Conservation (phyloP, 192 early-diverging fungal genomes). For the Linnemannia exigua region DNA sequence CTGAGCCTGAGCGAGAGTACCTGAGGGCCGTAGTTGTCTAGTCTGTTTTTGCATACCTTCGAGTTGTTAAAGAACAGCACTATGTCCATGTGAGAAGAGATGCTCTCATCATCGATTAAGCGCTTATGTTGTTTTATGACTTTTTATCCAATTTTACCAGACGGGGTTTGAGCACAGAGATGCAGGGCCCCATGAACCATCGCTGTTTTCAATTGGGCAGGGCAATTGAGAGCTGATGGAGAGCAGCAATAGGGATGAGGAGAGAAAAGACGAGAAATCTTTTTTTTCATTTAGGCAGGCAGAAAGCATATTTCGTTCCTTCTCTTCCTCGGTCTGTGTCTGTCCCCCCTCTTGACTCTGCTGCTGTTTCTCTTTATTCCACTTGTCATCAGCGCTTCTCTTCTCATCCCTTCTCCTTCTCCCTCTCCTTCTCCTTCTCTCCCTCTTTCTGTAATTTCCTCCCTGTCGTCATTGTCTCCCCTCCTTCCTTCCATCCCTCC, state of each 20-base stretch:
- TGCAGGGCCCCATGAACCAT: background rate
- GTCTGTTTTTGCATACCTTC: background rate
- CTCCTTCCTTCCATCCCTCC: background rate
- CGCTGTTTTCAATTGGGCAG: background rate
- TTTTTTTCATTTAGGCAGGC: background rate
- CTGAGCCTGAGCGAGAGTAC: background rate
- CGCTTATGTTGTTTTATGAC: no score
- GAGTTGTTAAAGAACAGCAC: background rate
- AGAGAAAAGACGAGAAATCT: background rate
- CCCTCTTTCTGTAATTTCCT: background rate
- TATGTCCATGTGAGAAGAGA: background rate
- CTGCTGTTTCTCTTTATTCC: background rate
- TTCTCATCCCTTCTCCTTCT: background rate
- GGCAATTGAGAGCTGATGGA: conserved; percentile 4
- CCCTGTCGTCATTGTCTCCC: background rate
- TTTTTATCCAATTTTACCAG: background rate
- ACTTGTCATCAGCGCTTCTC: background rate
- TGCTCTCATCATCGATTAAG: conserved; percentile 10
- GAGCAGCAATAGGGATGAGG: no score
- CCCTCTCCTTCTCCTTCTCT: background rate
- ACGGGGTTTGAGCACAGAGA: background rate
- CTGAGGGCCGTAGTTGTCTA: background rate
- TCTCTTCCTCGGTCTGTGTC: background rate
- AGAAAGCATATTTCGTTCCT: background rate
- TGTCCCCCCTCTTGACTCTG: background rate